Evolutionary conservation across 2,329 filamentous ascomycete species (phyloP), one percentile per base, ranked within the genome.

Genomic region (Didymosphaeria variabile): DNA sequence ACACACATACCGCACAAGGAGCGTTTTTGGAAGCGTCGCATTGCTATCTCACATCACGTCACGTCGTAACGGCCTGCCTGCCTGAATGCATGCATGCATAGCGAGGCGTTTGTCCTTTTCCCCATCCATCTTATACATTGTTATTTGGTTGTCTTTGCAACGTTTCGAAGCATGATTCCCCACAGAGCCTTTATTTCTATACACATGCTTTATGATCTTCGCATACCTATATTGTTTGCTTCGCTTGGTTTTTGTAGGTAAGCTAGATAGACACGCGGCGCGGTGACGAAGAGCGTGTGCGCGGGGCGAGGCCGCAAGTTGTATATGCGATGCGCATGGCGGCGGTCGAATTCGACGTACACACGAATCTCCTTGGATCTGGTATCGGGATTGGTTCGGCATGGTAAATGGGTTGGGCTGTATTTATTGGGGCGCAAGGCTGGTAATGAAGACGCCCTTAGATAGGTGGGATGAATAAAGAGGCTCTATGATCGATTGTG

Each of bases 81-180:
- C 45, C 15, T 15, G 19, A 10, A 42, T 47, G 42, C 13, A 42
- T 67, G 66, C 68, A 69, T 72, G 71, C 71, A 73, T 73, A 72
- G 69, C 71, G 71, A 65, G 71, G 71, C 62, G 69, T 72, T 67
- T 57, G 45, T 40, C 31, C 42, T 58, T 31, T 55, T n/a, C n/a
- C 17, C 17, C 55, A 44, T 26, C 59, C 3, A 17, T 47, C 32
- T 58, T 59, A 17, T 32, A 34, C 19, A 17, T 13, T 32, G n/a
- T 40, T 12, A 5, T 17, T 29, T 46, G 12, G 19, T 57, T 42
- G 23, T 31, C 53, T 17, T 58, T 60, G 34, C 45, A 29, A 40
- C 38, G 40, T 59, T 63, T 40, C 55, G 38, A 55, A 57, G 66
- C 64, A 66, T 67, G 59, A 69, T 69, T 65, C 63, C 67, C 65